Conservation (phyloP, 306 rosid genomes). For the Pyrus communis region DNA sequence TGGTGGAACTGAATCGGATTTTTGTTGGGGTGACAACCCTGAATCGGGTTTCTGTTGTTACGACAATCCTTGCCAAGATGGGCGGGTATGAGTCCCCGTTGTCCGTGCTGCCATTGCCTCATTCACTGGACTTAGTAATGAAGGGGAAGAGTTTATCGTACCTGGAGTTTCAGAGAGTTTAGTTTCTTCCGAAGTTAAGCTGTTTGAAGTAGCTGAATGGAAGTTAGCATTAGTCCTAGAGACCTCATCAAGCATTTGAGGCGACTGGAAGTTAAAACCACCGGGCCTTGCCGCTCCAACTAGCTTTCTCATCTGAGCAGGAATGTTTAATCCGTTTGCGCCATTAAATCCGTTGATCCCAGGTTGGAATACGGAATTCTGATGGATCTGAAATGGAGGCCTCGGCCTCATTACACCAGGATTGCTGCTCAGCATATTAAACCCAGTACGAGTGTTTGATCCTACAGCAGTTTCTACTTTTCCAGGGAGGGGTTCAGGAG, state of each 20-base stretch:
- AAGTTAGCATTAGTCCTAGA: slow-evolving; percentile 28
- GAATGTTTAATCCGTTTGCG: slow-evolving; percentile 24
- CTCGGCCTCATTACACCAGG: slow-evolving; percentile 24
- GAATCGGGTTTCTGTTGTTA: slow-evolving; percentile 17
- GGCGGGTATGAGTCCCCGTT: slow-evolving; percentile 15
- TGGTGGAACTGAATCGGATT: slow-evolving; percentile 46
- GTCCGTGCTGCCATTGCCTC: slow-evolving; percentile 8
- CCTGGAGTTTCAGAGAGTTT: slow-evolving; percentile 21
- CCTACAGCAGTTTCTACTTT: slow-evolving; percentile 32
- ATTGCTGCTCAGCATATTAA: slow-evolving; percentile 24
- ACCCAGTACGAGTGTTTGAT: slow-evolving; percentile 20
- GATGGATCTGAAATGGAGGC: slow-evolving; percentile 29
- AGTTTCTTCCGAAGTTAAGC: slow-evolving; percentile 19
- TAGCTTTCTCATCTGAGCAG: slow-evolving; percentile 38
- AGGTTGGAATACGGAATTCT: slow-evolving; percentile 18
- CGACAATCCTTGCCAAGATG: slow-evolving; percentile 29
- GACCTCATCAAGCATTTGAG: slow-evolving; percentile 26
- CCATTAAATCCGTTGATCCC: slow-evolving; percentile 43
- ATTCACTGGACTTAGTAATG: slow-evolving; percentile 17
- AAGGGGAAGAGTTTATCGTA: slow-evolving; percentile 16
- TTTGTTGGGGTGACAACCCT: slow-evolving; percentile 27
- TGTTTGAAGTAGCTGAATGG: slow-evolving; percentile 24
- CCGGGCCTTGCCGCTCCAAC: slow-evolving; percentile 24
- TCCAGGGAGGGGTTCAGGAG: slow-evolving; percentile 17
- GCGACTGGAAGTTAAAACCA: slow-evolving; percentile 26